Evolutionary conservation across 1,139 yeast genomes (phyloP), one percentile per base, ranked within the genome.

Genomic region (Geotrichum siamense): DNA sequence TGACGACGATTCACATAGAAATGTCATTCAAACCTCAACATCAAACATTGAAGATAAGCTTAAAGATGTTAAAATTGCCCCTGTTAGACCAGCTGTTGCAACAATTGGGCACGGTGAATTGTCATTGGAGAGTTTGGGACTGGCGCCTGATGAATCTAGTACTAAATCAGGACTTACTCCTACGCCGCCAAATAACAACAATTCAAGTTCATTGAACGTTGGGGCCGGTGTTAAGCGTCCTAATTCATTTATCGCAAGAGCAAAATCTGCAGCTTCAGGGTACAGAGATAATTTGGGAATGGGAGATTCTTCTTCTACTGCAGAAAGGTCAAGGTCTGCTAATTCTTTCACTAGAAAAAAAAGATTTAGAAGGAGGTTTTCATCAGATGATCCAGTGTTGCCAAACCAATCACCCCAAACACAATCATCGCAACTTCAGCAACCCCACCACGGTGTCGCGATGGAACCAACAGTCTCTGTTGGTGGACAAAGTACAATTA

Each of bases 41-140:
- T 22, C 27, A 2, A 15, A 23, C 32, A 20, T 39, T 19, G 38
- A 34, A 16, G 19, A 19, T 15, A 48, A 47, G 19, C 49, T 56
- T 5, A 55, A 56, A 23, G 61, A 61, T 17, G 72, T 75, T 16
- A 76, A 71, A 40, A 82, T 83, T 54, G 75, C 72, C 51, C 78
- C 89, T 0, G 61, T 82, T 1, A 67, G 79, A 33, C 49, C 59
- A 2, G 54, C 61, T 70, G 74, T 49, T 67, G 78, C 29, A 73
- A 77, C 93, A 0, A 60, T 85, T 52, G 95, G 95, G 1, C 69
- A 72, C 45, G 95, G 95, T 1, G 77, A 78, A 48, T 66, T 86
- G 43, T 70, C 81, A 0, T 63, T 86, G 15, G 80, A 76, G 41
- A 74, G 75, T 34, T 69, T 79, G 44, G 76, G 74, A 12, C 64